These are phyloP conservation scores for Pseudogymnoascus sp. DNA, from an alignment of 2,329 filamentous ascomycete genomes.

Conservation along the genomic window DNA sequence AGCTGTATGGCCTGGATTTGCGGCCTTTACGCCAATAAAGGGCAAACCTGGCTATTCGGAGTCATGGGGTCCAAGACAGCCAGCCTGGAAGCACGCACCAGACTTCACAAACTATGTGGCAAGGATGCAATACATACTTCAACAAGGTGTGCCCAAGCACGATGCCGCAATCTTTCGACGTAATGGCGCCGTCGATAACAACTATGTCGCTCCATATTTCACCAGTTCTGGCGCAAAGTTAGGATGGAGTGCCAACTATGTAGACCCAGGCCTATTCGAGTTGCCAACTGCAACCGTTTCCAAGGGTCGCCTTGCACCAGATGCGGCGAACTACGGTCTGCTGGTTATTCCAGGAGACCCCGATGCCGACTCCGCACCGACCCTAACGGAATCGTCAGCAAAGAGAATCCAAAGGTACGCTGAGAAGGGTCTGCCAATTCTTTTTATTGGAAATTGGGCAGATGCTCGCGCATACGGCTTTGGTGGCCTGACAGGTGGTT, in stretches of 20 bases:
- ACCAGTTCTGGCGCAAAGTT: conserved; percentile 4
- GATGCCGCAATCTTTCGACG: conserved; percentile 11
- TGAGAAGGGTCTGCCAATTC: conserved; percentile 9
- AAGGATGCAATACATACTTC: conserved; percentile 8
- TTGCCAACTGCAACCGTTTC: background rate
- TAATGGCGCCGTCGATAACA: conserved; percentile 9
- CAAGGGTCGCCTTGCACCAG: background rate
- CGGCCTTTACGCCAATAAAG: background rate
- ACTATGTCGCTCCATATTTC: background rate
- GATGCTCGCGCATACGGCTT: conserved; percentile 4
- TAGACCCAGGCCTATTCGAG: background rate
- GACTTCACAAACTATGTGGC: conserved; percentile 10
- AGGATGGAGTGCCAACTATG: conserved; percentile 8
- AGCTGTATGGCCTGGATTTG: conserved; percentile 7
- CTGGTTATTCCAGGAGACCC: conserved; percentile 7
- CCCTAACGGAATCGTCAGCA: conserved; percentile 6
- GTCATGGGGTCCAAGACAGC: conserved; percentile 11
- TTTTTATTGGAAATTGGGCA: conserved; percentile 11
- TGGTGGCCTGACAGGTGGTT: background rate
- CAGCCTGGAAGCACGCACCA: background rate
- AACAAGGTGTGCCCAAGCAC: conserved; percentile 10
- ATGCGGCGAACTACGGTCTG: conserved; percentile 10
- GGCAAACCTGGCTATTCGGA: conserved; percentile 9
- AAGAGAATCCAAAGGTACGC: conserved; percentile 11
- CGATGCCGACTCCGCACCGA: conserved; percentile 1